Evolutionary conservation across 2,329 filamentous ascomycete genomes (phyloP).

Genomic region (Neonectria ditissima): DNA sequence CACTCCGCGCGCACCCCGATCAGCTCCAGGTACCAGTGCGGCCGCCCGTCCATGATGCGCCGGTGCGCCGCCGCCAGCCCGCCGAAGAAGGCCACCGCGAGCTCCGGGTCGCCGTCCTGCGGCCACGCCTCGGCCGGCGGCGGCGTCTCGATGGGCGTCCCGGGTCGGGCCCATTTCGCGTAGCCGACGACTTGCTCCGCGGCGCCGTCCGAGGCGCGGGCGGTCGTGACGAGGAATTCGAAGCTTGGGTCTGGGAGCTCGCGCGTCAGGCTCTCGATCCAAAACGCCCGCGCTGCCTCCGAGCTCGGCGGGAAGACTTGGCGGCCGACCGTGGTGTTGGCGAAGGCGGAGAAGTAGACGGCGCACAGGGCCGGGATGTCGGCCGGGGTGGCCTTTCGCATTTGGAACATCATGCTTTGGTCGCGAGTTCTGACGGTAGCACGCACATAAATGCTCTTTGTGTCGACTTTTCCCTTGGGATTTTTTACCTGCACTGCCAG

Average conservation of each 20-base stretch:
- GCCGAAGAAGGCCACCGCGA: conserved; percentile 56
- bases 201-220: conserved; percentile 42
- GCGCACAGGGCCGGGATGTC: conserved; percentile 57
- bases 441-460: background rate
- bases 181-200: conserved; percentile 55
- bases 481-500: background rate
- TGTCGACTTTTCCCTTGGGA: background rate
- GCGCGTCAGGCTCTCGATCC: conserved; percentile 49
- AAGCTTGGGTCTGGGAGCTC: conserved; percentile 55
- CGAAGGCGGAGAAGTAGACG: conserved; percentile 61
- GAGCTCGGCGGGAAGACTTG: conserved; percentile 52
- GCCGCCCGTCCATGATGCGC: conserved; percentile 53
- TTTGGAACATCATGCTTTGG: conserved; percentile 38
- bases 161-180: conserved; percentile 60
- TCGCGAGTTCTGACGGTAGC: background rate
- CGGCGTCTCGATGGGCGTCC: conserved; percentile 37
- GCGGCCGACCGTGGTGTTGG: conserved; percentile 50
- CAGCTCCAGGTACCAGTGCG: conserved; percentile 63
- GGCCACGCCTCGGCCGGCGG: conserved; percentile 53
- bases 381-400: conserved; percentile 54
- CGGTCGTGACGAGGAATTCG: conserved; percentile 54
- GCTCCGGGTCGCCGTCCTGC: conserved; percentile 49
- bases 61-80: conserved; percentile 50
- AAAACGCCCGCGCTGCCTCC: conserved; percentile 48
- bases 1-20: conserved; percentile 56